Conservation (phyloP, 768 basidiomycete genomes). For the Mycena vitilis region DNA sequence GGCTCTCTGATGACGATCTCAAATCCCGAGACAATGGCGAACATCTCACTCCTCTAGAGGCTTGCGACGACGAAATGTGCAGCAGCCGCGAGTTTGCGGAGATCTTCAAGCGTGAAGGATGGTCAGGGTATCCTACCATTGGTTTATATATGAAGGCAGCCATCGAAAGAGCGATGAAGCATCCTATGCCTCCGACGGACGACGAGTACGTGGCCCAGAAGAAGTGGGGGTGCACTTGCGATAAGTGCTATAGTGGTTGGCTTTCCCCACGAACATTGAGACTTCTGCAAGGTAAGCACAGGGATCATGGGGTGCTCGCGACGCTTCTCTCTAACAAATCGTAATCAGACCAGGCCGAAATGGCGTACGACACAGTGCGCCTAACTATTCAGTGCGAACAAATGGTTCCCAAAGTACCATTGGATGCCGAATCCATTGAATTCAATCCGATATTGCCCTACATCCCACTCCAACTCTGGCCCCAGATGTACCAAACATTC, state of each 20-base stretch:
- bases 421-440: conserved; percentile 9
- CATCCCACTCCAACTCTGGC: conserved; percentile 27
- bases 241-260: conserved; percentile 38
- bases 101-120: conserved; percentile 3
- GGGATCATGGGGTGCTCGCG: no score
- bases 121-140: conserved; percentile 10
- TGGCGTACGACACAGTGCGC: conserved; percentile 22
- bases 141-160: conserved; percentile 2
- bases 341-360: conserved; percentile 28
- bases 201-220: conserved; percentile 34
- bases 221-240: conserved; percentile 42
- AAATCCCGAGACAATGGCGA: conserved; percentile 21
- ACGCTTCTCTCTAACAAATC: not conserved
- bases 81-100: conserved; percentile 16
- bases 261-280: conserved; percentile 37
- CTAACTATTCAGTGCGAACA: not conserved
- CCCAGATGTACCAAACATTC: conserved; percentile 29
- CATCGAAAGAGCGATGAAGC: conserved; percentile 24
- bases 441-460: conserved; percentile 17
- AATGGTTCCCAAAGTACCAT: conserved; percentile 19
- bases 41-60: conserved; percentile 14
- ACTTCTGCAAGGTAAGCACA: conserved; percentile 34
- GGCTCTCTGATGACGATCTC: conserved; percentile 18
- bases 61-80: conserved; percentile 14
- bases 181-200: conserved; percentile 15